Base-by-base conservation (phyloP, 2,329 filamentous ascomycete species). In the Alternaria atra region DNA sequence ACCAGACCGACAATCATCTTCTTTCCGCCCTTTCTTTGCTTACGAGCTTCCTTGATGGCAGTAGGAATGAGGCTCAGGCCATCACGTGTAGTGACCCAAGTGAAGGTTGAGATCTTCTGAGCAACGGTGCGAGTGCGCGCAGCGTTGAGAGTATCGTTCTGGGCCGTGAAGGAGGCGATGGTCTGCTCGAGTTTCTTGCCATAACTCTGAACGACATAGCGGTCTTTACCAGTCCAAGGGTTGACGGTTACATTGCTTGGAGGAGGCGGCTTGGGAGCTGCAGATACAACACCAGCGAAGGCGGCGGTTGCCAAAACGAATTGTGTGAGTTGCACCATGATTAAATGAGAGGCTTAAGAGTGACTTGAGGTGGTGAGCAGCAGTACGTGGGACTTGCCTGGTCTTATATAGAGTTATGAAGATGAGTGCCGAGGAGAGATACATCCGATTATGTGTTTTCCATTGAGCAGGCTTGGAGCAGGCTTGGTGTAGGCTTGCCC, bases 1-100 rank as follows among this genome's bases (percentile, higher is more conserved):
- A 94, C 93, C 53, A 74, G 70, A 8, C 72, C 72, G 3, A 72
- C 69, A 20, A 72, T 69, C 55, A 71, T 67, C 20, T 58, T 67
- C 56, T 63, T 68, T 37, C 55, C 44, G 2, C 62, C 54, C 39
- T 67, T 69, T 37, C 54, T 63, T 29, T 73, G 71, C 15, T 53
- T 27, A 35, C 71, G 71, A 15, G 71, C 71, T 48, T 72, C 65
- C 15, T 66, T 55, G 43, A 73, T 71, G 40, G 70, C 64, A 23
- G 58, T 58, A 2, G 61, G 57, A 40, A 73, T 73, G 48, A 61
- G 63, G 29, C 55, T 58, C 4, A 73, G 62, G 4, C 63, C 60
- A 20, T 64, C 66, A 5, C 71, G 68, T 12, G 68, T 65, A 5
- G 69, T 72, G 29, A 73, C 55, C 71, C 71, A 73, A 9, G 69